Conservation (phyloP, 2,329 filamentous ascomycete species). For the Falciphora oryzae region DNA sequence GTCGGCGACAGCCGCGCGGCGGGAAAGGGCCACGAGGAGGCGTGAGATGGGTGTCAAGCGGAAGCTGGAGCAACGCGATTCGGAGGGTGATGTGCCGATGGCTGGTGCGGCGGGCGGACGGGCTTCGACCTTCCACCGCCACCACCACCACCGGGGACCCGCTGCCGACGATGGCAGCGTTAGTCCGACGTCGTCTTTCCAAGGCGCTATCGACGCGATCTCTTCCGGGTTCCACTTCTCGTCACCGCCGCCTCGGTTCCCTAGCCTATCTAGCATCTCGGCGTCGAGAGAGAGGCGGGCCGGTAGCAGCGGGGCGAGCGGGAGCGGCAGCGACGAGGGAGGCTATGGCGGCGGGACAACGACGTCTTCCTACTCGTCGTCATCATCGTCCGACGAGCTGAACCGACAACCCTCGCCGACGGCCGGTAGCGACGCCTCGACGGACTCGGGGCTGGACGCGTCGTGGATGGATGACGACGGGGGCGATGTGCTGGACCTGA, state of each 20-base stretch:
- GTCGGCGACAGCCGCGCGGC: constrained; percentile 22
- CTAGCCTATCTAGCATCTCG: background rate
- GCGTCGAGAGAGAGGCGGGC: background rate
- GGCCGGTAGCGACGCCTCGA: constrained; percentile 12
- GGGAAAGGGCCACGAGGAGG: constrained; percentile 13
- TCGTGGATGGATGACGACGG: constrained; percentile 65
- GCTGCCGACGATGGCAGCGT: constrained; percentile 9
- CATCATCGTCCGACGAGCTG: constrained; percentile 10
- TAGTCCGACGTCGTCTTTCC: constrained; percentile 2
- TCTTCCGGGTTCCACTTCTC: background rate
- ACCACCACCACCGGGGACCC: background rate
- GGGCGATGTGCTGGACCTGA: constrained; percentile 67
- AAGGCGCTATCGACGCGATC: constrained; percentile 3
- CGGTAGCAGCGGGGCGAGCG: background rate
- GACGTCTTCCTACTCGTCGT: constrained; percentile 6
- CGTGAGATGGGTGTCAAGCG: constrained; percentile 15
- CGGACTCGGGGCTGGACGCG: constrained; percentile 33
- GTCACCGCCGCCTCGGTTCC: constrained; percentile 2
- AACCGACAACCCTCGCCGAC: constrained; percentile 3
- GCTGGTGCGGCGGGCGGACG: constrained; percentile 14
- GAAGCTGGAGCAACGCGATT: constrained; percentile 21
- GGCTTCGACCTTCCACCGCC: background rate
- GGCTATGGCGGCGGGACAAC: background rate
- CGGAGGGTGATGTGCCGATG: constrained; percentile 45
- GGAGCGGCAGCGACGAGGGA: constrained; percentile 8